Conservation (phyloP, 2,329 filamentous ascomycete species). For the Herpotrichia juniperi region DNA sequence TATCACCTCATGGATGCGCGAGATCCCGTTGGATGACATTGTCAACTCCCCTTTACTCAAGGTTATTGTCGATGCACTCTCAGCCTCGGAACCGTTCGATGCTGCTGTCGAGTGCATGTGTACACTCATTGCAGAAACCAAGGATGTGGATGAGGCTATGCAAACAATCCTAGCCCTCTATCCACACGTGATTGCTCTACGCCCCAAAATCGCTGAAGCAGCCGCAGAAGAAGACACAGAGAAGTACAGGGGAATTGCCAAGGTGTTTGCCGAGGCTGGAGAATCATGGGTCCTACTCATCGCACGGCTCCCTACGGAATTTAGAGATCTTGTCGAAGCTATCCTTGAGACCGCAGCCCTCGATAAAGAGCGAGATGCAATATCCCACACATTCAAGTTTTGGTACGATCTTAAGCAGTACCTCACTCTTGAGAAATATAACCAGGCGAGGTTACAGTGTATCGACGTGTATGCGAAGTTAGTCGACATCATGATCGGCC, state of each 20-base stretch:
- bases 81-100: constrained; percentile 78
- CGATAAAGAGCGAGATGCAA: constrained; percentile 88
- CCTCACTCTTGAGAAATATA: constrained; percentile 87
- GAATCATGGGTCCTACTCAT: constrained; percentile 94
- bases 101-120: constrained; percentile 92
- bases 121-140: constrained; percentile 87
- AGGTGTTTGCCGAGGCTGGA: constrained; percentile 89
- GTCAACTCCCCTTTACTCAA: constrained; percentile 85
- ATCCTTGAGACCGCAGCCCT: constrained; percentile 89
- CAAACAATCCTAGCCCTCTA: constrained; percentile 82
- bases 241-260: constrained; percentile 84
- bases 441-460: constrained; percentile 76
- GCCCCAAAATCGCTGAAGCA: constrained; percentile 75
- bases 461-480: constrained; percentile 85
- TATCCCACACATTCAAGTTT: constrained; percentile 93
- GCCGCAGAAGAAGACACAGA: constrained; percentile 84
- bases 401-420: constrained; percentile 99
- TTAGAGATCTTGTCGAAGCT: constrained; percentile 83
- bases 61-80: constrained; percentile 77
- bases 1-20: constrained; percentile 94
- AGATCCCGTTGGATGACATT: constrained; percentile 83
- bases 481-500: constrained; percentile 90
- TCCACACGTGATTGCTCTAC: constrained; percentile 77
- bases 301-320: constrained; percentile 80
- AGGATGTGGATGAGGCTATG: constrained; percentile 89